These are phyloP conservation scores for Blastocystis hominis DNA, from an alignment of 352 stramenopile genomes.

Conservation along the genomic window DNA sequence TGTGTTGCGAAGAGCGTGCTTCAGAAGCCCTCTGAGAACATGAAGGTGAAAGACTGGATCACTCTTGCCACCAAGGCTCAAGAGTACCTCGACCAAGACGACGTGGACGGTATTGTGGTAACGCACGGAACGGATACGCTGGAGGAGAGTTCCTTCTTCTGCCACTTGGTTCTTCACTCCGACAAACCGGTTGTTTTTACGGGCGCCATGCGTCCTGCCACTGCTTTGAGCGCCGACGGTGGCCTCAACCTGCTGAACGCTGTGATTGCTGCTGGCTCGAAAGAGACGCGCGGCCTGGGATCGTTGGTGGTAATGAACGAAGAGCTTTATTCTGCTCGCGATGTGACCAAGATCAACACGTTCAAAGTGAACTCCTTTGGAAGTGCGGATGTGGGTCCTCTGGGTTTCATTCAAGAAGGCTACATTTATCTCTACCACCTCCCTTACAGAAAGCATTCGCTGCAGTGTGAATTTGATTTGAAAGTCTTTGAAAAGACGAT, in stretches of 20 bases:
- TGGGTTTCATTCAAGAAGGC: constrained; percentile 39
- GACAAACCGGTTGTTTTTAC: constrained; percentile 45
- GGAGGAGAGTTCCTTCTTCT: constrained; percentile 50
- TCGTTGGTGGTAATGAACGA: constrained; percentile 50
- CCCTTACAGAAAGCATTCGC: constrained; percentile 3
- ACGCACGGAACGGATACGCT: constrained; percentile 50
- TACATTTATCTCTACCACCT: constrained; percentile 53
- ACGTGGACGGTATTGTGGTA: constrained; percentile 36
- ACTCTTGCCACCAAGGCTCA: constrained; percentile 14
- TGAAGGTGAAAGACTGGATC: constrained; percentile 48
- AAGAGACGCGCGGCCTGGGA: constrained; percentile 9
- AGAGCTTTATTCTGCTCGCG: constrained; percentile 40
- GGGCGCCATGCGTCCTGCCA: constrained; percentile 46
- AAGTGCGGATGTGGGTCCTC: constrained; percentile 28
- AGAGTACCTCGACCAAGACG: constrained; percentile 28
- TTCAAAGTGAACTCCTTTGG: constrained; percentile 55
- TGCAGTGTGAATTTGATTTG: constrained; percentile 34
- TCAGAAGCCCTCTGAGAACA: constrained; percentile 47
- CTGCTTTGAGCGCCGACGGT: constrained; percentile 30
- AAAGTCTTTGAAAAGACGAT: constrained; percentile 39
- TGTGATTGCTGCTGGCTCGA: constrained; percentile 10
- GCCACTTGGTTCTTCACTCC: constrained; percentile 26
- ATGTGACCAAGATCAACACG: constrained; percentile 54
- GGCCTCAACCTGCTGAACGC: constrained; percentile 45
- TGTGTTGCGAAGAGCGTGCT: constrained; percentile 42